These are phyloP conservation scores for Xylaria telfairii DNA, from an alignment of 495 filamentous ascomycete genomes.

Conservation along the genomic window DNA sequence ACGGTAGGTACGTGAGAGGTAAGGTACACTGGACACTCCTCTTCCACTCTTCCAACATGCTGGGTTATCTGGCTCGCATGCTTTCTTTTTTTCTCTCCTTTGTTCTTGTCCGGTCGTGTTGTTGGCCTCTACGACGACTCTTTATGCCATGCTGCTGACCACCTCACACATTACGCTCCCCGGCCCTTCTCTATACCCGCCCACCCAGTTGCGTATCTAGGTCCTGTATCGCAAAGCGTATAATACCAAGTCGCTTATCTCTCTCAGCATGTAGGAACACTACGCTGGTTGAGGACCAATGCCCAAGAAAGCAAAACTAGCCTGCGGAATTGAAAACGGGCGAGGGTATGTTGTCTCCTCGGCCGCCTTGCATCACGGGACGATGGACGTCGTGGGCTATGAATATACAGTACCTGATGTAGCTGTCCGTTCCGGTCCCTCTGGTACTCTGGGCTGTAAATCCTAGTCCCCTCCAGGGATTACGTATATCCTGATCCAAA, in stretches of 20 bases:
- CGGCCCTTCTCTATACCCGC: neutral
- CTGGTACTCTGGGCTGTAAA: neutral
- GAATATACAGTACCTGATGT: constrained; percentile 23
- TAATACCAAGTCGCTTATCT: neutral
- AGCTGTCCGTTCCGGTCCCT: constrained; percentile 11
- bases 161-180: constrained; percentile 3
- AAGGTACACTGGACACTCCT: too few relatives aligned
- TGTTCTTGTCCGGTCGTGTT: neutral
- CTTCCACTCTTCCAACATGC: constrained; percentile 11
- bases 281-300: neutral
- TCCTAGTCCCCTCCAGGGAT: constrained; percentile 4
- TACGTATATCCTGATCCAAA: constrained; percentile 19
- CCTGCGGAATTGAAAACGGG: neutral
- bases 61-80: constrained; percentile 8
- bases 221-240: neutral
- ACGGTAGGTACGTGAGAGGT: neutral
- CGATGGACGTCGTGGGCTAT: neutral
- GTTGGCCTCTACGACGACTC: neutral
- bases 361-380: neutral
- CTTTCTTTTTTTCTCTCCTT: constrained; percentile 10
- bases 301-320: constrained; percentile 6
- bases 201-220: neutral
- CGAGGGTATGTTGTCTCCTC: neutral
- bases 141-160: constrained; percentile 7
- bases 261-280: neutral